Base-by-base conservation (phyloP, 78 protist species). In the Trichosphaerium sp. region DNA sequence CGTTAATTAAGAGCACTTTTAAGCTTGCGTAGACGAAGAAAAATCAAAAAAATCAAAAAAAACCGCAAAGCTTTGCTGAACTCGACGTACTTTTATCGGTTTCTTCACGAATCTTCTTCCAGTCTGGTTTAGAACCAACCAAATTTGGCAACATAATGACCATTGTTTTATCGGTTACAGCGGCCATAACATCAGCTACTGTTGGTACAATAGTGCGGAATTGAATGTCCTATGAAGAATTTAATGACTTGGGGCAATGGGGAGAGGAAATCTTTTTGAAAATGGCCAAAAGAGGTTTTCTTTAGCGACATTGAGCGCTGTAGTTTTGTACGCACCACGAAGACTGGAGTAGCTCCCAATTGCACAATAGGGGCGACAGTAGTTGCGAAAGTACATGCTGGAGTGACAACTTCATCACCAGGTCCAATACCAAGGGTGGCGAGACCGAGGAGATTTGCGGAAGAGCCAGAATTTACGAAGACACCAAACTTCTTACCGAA, bases 401-500 rank as follows among this genome's bases (percentile, higher is more conserved):
- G 66, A 15, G 66, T 61, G 26, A 61, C 51, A 15, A 61, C 66
- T 15, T 61, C 66, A 40, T 61, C 66, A 7, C 66, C 66, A n/a
- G 38, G 59, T 25, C 41, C 8, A 15, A 29, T 15, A 8, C 66
- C 66, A 15, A 49, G 38, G 14, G 11, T 25, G 55, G 25, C 7
- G 7, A 61, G 38, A 11, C 59, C 66, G 55, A 61, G 66, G 38
- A 61, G 35, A 11, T 61, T 61, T 29, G 66, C 66, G 51, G 66
- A 61, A 10, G 66, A 61, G 25, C 66, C 66, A 11, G 55, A 39
- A 25, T 61, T 61, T 25, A 61, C 66, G 55, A 61, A 61, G 66
- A 61, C 55, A 25, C 66, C 66, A 15, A 61, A 61, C 51, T 61
- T 61, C 51, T 61, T 61, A 14, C 66, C 66, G 12, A 61, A 61